A percentile compares a stretch with the other conserved stretches of the same genome.
Conservation (phyloP, 1,139 yeast genomes). For the Magnusiomyces paraingens region DNA sequence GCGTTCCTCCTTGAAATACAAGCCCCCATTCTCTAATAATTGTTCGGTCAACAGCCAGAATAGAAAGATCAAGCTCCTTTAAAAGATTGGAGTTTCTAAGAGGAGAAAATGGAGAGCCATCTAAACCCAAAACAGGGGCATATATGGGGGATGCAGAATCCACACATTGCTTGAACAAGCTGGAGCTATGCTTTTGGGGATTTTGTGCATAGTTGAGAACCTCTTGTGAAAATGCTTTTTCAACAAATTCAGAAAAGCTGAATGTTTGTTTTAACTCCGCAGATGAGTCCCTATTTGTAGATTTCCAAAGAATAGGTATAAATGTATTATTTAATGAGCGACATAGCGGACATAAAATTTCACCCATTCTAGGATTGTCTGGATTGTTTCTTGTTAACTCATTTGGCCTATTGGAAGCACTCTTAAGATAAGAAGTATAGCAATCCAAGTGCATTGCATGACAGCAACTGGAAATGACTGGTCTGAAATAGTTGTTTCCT, state of each 20-base stretch:
- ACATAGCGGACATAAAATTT: constrained; percentile 86
- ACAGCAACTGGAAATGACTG: constrained; percentile 78
- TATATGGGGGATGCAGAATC: too few relatives aligned
- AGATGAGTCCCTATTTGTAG: constrained; percentile 20
- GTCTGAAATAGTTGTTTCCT: constrained; percentile 32
- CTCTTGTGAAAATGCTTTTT: background rate
- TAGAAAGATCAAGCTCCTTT: too few relatives aligned
- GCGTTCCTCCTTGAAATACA: too few relatives aligned
- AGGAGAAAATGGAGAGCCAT: too few relatives aligned
- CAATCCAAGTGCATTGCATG: constrained; percentile 91
- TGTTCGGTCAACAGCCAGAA: too few relatives aligned
- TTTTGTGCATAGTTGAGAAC: too few relatives aligned
- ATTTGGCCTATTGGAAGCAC: constrained; percentile 48
- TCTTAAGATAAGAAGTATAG: constrained; percentile 54
- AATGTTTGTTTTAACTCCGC: constrained; percentile 12
- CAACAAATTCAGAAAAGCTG: constrained; percentile 8
- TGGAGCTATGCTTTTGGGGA: too few relatives aligned
- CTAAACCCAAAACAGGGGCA: too few relatives aligned
- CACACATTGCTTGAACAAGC: too few relatives aligned
- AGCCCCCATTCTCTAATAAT: too few relatives aligned
- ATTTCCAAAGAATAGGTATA: constrained; percentile 56
- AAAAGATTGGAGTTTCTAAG: too few relatives aligned
- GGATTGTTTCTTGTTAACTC: constrained; percentile 82
- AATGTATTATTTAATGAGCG: constrained; percentile 80
- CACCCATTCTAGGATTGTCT: constrained; percentile 61